Base-by-base conservation (phyloP, 805 yeast species). In the Lipomyces oligophaga region DNA sequence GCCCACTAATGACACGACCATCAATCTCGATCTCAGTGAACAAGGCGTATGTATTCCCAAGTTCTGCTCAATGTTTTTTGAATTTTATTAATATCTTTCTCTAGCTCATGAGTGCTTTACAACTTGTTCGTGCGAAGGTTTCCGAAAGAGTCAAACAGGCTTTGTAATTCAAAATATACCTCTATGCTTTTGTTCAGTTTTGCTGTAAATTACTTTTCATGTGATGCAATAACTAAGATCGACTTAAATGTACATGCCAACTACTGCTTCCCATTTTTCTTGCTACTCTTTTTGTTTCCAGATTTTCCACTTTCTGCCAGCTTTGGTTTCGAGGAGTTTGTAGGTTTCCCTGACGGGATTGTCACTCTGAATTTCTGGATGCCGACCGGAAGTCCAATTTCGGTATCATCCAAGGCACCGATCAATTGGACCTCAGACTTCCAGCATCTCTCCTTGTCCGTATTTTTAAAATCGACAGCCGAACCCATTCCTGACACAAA, bases 371-470 rank as follows among this genome's bases (percentile, higher is more conserved):
- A 67, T 59, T 85, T 86, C 40, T 80, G 78, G 2, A 83, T 86
- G 7, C 89, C 82, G 26, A 88, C 67, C 1, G 78, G 67, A 25
- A 85, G 76, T 30, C 83, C 71, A 41, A 85, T 61, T 52, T 87
- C 96, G 39, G 75, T 75, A 18, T 81, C 78, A 54, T 81, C 83
- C 44, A 81, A 61, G 0, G 68, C 58, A 35, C 76, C 76, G 28
- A 85, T 67, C 8, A 78, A 57, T 16, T 77, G 79, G 49, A 79
- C 76, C 54, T 81, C 89, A 22, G 69, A 72, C 18, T 79, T 80
- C 95, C 95, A 88, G 47, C 83, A 88, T 43, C 71, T 59, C 33
- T 76, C 81, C 33, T 72, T 65, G 39, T 75, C 78, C 7, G 61
- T 46, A 44, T 73, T 78, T 6, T 64, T 49, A 3, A 59, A 37